Base-by-base conservation (phyloP, 2,329 filamentous ascomycete genomes). In the Sphaceloma murrayae region DNA sequence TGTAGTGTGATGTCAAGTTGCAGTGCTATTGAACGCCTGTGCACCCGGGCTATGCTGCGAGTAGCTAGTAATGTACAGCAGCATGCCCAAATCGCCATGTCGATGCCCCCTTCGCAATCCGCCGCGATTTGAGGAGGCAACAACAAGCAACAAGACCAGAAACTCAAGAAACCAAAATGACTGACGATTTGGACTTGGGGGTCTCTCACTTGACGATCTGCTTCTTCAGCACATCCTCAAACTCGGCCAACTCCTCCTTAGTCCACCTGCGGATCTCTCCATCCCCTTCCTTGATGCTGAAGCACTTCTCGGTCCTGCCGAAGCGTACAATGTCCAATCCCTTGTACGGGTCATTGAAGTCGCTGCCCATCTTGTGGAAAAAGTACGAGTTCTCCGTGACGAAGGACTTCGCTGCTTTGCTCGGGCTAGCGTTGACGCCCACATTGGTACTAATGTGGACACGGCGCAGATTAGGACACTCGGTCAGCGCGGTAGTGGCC, bases 361-460 rank as follows among this genome's bases (percentile, higher is more conserved):
- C 34, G 4, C 29, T 30, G 11, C 50, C 54, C 11, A 58, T 43
- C 13, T 3, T 18, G 29, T 55, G 50, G 7, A 60, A 49, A 22
- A 60, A 56, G 24, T 58, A 56, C 38, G 53, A 54, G 16, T 56
- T 55, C 24, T 64, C 61, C 27, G 52, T 52, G 53, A 54, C 58
- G 52, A 66, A 59, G 5, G 47, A 34, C 46, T 58, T 60, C 27
- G 60, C 59, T 1, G 60, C 57, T 42, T 59, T 63, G 17, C 43
- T 47, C 0, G 59, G 56, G 19, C 58, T 58, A 26, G 43, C 50
- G 14, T 58, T 58, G 24, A 34, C 21, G 22, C 42, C 51, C 19
- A 63, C 54, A 26, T 56, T 56, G 7, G 11, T 18, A 4, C 53
- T 49, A 47, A 66, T 55, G 46, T 48, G 49, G 30, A 66, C 27